Conservation (phyloP, 1,284 basidiomycete genomes). For the Xanthoconium separans region DNA sequence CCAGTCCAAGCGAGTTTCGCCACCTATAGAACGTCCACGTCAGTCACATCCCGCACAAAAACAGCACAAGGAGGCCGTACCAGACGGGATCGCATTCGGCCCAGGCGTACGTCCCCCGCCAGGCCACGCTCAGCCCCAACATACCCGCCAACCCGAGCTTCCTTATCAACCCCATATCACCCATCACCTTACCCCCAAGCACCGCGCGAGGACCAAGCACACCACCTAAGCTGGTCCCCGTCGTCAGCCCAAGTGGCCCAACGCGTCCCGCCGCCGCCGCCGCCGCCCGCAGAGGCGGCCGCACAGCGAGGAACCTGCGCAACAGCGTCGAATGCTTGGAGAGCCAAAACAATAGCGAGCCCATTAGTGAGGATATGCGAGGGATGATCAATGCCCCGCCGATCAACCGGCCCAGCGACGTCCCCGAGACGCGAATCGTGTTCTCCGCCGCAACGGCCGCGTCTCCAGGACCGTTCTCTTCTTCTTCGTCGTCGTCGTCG, state of each 20-base stretch:
- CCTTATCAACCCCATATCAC: conserved; percentile 23
- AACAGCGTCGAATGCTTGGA: conserved; percentile 49
- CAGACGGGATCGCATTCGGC: conserved; percentile 70
- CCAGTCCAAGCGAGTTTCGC: conserved; percentile 70
- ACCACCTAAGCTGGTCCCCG: conserved; percentile 1
- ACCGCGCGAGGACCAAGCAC: conserved; percentile 13
- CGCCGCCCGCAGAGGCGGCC: conserved; percentile 32
- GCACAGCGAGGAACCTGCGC: conserved; percentile 54
- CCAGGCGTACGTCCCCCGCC: conserved; percentile 59
- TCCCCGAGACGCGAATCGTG: conserved; percentile 53
- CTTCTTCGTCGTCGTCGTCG: conserved; percentile 5
- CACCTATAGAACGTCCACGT: conserved; percentile 45
- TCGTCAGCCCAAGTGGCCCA: conserved; percentile 18
- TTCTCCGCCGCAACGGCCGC: conserved; percentile 47
- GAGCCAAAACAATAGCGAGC: conserved; percentile 52
- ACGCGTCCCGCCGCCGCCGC: conserved; percentile 9
- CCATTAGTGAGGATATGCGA: conserved; percentile 62
- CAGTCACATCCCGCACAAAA: not conserved
- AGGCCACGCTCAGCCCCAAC: conserved; percentile 45
- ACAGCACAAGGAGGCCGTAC: conserved; percentile 35
- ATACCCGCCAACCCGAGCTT: conserved; percentile 35
- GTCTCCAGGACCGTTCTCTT: conserved; percentile 16
- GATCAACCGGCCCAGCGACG: conserved; percentile 60
- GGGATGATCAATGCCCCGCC: conserved; percentile 68
- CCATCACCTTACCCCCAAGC: conserved; percentile 21